A percentile compares a stretch with the other conserved stretches of the same genome.
Evolutionary conservation across 257 asterid genomes (phyloP).

Genomic region (Solanum stenotomum): DNA sequence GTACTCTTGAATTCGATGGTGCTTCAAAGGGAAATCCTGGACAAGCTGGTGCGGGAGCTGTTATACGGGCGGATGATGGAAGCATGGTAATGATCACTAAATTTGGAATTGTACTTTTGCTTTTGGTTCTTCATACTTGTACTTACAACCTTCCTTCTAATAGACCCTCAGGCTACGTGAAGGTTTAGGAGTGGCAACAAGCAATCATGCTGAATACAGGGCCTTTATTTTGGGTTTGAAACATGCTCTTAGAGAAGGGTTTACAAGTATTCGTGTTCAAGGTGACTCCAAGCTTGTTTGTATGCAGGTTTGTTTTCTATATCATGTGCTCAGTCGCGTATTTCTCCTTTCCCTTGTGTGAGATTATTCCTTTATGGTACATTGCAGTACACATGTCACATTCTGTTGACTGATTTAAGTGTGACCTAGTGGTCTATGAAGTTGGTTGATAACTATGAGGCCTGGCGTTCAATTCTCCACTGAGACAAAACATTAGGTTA

Average conservation of each 20-base stretch:
- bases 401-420: neutral
- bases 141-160: slow-evolving; percentile 10
- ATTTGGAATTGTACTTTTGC: neutral
- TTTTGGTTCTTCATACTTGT: neutral
- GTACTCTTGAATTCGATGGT: slow-evolving; percentile 92
- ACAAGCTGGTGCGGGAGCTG: slow-evolving; percentile 94
- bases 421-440: neutral
- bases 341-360: neutral
- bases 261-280: slow-evolving; percentile 77
- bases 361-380: neutral
- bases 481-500: neutral
- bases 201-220: slow-evolving; percentile 91
- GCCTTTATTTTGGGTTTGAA: slow-evolving; percentile 82
- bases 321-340: neutral
- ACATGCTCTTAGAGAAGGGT: slow-evolving; percentile 76
- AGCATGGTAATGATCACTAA: slow-evolving; percentile 38
- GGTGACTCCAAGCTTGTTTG: slow-evolving; percentile 98
- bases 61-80: slow-evolving; percentile 87
- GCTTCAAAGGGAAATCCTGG: slow-evolving; percentile 99
- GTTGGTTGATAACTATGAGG: neutral
- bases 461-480: neutral
- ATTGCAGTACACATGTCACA: neutral
- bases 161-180: slow-evolving; percentile 87
- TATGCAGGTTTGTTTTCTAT: slow-evolving; percentile 67
- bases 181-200: slow-evolving; percentile 92